These are phyloP conservation scores for Myriangium duriaei DNA, from an alignment of 2,329 filamentous ascomycete species.

Conservation along the genomic window DNA sequence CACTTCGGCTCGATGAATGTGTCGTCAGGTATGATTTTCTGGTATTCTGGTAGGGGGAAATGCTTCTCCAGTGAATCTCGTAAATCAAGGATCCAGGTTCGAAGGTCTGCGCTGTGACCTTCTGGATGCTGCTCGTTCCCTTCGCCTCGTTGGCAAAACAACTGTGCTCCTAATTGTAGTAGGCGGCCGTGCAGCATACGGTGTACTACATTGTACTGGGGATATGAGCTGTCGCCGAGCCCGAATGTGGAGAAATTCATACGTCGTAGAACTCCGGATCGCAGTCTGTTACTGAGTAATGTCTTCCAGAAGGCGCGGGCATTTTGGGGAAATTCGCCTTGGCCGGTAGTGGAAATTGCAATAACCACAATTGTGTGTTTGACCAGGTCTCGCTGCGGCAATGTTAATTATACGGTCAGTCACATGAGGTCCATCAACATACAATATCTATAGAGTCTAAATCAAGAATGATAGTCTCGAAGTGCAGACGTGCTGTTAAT, in stretches of 20 bases:
- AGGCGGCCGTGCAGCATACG: constrained; percentile 78
- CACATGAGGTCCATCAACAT: constrained; percentile 23
- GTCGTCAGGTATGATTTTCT: constrained; percentile 60
- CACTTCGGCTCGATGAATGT: constrained; percentile 66
- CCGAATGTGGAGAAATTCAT: constrained; percentile 78
- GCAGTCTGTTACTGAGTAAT: constrained; percentile 65
- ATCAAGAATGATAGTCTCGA: constrained; percentile 61
- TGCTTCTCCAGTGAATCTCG: constrained; percentile 51
- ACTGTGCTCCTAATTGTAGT: constrained; percentile 65
- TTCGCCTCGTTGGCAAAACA: constrained; percentile 68
- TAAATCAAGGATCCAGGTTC: constrained; percentile 40
- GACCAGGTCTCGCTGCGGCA: constrained; percentile 29
- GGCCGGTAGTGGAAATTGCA: constrained; percentile 81
- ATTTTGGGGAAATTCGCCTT: constrained; percentile 86
- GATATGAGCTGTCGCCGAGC: constrained; percentile 86
- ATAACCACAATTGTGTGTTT: constrained; percentile 54
- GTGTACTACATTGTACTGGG: constrained; percentile 86
- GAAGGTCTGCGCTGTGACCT: constrained; percentile 45
- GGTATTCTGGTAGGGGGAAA: constrained; percentile 55
- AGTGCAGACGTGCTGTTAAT: constrained; percentile 63
- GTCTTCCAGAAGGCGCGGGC: constrained; percentile 72
- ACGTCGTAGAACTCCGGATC: constrained; percentile 52
- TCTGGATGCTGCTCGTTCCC: constrained; percentile 90
- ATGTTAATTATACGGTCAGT: constrained; percentile 4
- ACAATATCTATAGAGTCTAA: constrained; percentile 67